Evolutionary conservation across 2,329 filamentous ascomycete genomes (phyloP), one percentile per base, ranked within the genome.

Genomic region (Colletotrichum higginsianum): DNA sequence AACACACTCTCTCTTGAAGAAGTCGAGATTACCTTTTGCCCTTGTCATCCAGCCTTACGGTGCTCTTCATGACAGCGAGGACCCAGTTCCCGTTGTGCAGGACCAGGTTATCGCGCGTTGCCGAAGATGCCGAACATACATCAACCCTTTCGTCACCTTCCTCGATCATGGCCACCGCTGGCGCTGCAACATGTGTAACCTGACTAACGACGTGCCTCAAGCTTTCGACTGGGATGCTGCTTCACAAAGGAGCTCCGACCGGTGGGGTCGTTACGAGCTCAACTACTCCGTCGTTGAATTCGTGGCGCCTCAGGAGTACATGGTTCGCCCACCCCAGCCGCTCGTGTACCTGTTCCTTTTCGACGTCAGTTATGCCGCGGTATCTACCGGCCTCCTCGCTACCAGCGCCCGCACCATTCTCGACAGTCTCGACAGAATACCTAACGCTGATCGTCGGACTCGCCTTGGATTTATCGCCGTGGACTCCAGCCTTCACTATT

Each of bases 181-280:
- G 96, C 92, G 96, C 79, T 99, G 96, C 86, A 99, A 99, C 84
- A 98, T 99, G 95, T 99, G 96, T 83, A 98, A 98, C 82, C 87
- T 99, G 75, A 98, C 95, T 76, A 99, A 99, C 81, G 96, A 99
- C 77, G 96, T 98, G 49, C 96, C 96, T n/a, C 96, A 99, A 83
- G 95, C 95, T 47, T 99, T 99, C 76, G 96, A 99, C 81, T 99
- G 96, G 96, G 96, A 99, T 83, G 92, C 94, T 44, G 92, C 94
- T 55, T 88, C 95, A 66, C 96, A 98, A 83, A 95, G 97, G 86
- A 93, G 91, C 63, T 92, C 97, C 61, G 96, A 99, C 81, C 88
- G 96, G 79, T 97, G 96, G 93, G 92, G 97, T 81, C 89, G 96
- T 77, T 89, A 94, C 49, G 96, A 99, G 81, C 87, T 99, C 73